phyloP scores from a whole-genome alignment of 1,139 yeast species.

The Saccharomyces hybrid region DNA sequence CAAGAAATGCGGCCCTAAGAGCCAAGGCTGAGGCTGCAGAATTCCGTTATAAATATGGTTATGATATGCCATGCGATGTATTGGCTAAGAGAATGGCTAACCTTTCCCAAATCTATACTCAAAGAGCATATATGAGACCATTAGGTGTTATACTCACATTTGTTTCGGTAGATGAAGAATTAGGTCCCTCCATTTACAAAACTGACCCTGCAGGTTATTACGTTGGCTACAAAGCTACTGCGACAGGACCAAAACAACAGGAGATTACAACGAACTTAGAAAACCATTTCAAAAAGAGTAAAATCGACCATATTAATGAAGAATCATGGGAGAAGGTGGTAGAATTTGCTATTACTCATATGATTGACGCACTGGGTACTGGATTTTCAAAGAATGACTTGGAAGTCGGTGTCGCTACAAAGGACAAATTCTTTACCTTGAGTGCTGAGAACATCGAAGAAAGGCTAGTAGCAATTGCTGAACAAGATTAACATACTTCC shows the following conservation, averaged over 20 bases:
- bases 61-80: conserved; percentile 93
- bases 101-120: conserved; percentile 89
- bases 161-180: conserved; percentile 77
- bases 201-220: conserved; percentile 97
- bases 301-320: conserved; percentile 31
- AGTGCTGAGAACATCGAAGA: conserved; percentile 87
- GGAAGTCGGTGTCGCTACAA: conserved; percentile 84
- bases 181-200: conserved; percentile 86
- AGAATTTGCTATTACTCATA: conserved; percentile 79
- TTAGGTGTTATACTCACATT: conserved; percentile 89
- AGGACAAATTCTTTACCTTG: conserved; percentile 58
- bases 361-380: conserved; percentile 80
- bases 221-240: conserved; percentile 84
- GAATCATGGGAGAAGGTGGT: conserved; percentile 89
- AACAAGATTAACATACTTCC: conserved; percentile 59
- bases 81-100: conserved; percentile 94
- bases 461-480: conserved; percentile 88
- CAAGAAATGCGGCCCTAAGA: conserved; percentile 80
- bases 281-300: conserved; percentile 67
- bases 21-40: conserved; percentile 94
- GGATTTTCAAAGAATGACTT: conserved; percentile 90
- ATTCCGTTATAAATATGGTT: conserved; percentile 88
- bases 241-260: conserved; percentile 96
- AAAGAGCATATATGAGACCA: conserved; percentile 99
- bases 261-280: conserved; percentile 89